Evolutionary conservation across 805 yeast genomes (phyloP), one percentile per base, ranked within the genome.

Genomic region (Ogataea glucozyma): DNA sequence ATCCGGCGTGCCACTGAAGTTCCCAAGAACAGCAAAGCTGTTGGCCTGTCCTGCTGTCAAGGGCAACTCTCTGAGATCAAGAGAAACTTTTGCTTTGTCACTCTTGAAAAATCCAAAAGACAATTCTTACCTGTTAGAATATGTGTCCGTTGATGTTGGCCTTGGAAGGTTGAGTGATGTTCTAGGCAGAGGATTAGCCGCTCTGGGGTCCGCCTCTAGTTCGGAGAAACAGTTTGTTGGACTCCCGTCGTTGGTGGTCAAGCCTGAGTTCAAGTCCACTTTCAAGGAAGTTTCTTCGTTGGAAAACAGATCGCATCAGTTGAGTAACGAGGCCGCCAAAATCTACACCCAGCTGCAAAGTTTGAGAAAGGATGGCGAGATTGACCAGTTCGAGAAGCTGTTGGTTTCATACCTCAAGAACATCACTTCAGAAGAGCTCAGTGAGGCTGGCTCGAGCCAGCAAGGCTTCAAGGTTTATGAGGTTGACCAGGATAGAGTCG

Each of bases 121-220:
- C 45, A 72, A 73, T 39, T 65, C 65, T 34, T 66, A 72, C 26
- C 63, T 68, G 31, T 59, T 78, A 41, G 70, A 73, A 47, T 62
- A 74, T 41, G 60, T 75, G 41, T 69, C 72, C 38, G 61, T 83
- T 27, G 78, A 82, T 46, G 78, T 81, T 26, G 95, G 93, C 4
- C 65, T 76, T 26, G 86, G 87, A 53, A 77, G 76, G 38, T 69
- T 87, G 45, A 75, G 78, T 46, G 89, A 85, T 52, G 78, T 86
- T 10, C 59, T 87, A 21, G 90, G 90, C 20, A 84, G 80, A 55
- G 76, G 83, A 27, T 67, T 80, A 22, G 51, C 49, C 8, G 20
- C n/a, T n/a, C n/a, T n/a, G n/a, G n/a, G 23, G 9, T 22, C 42
- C 10, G 31, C 33, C 6, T 14, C 16, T 4, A 21, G 33, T 5